phyloP scores from a whole-genome alignment of 108 stramenopile species.

The Cyclotella distinguenda region DNA sequence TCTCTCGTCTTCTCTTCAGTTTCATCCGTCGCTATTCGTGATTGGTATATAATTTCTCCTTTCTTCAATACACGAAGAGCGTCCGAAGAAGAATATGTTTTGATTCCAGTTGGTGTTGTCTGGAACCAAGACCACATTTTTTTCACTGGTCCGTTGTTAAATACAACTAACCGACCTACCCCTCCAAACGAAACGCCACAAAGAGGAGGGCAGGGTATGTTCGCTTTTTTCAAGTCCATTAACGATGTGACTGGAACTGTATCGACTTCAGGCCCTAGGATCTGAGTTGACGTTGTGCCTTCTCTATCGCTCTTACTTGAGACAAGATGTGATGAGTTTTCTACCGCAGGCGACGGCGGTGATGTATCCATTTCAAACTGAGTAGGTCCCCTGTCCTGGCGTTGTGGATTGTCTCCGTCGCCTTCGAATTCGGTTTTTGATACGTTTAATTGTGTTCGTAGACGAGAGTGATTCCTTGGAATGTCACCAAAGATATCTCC shows the following conservation, averaged over 20 bases:
- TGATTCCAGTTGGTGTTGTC: background rate
- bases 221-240: constrained; percentile 35
- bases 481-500: constrained; percentile 26
- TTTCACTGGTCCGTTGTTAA: constrained; percentile 74
- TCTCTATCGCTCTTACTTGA: background rate
- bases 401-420: too few relatives aligned
- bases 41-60: background rate
- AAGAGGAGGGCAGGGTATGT: constrained; percentile 70
- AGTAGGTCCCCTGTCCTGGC: background rate
- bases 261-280: background rate
- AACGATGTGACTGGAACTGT: background rate
- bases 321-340: background rate
- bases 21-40: background rate
- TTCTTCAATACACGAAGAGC: background rate
- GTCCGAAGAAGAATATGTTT: background rate
- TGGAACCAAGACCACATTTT: constrained; percentile 72
- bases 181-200: constrained; percentile 76
- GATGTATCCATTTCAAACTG: constrained; percentile 9
- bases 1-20: background rate
- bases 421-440: too few relatives aligned
- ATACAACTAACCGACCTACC: constrained; percentile 58
- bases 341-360: background rate
- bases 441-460: background rate
- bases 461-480: background rate
- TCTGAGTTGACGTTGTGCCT: too few relatives aligned